Percentiles rank a stretch among this genome's conserved stretches.
These are phyloP conservation scores for Datisca glomerata DNA, from an alignment of 306 rosid genomes.

Conservation along the genomic window DNA sequence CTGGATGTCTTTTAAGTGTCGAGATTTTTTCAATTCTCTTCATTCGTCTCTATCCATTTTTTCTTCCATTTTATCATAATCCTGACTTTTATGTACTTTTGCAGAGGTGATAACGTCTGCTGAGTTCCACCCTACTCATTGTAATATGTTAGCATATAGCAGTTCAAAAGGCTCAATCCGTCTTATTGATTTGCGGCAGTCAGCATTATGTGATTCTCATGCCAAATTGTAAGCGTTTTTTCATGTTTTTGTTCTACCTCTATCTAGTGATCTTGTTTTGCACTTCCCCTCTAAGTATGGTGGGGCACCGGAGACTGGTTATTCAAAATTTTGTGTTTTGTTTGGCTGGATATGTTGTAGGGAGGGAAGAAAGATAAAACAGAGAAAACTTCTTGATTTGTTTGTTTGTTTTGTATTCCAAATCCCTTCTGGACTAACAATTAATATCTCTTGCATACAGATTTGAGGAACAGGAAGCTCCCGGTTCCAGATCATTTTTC, in stretches of 20 bases:
- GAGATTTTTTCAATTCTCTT: constrained; percentile 3
- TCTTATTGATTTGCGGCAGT: constrained; percentile 93
- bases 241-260: constrained; percentile 4
- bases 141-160: constrained; percentile 90
- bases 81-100: constrained; percentile 16
- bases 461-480: constrained; percentile 94
- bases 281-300: no score
- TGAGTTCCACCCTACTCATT: constrained; percentile 96
- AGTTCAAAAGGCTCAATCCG: constrained; percentile 98
- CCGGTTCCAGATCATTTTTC: constrained; percentile 93
- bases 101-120: constrained; percentile 99
- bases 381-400: neutral
- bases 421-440: constrained; percentile 11
- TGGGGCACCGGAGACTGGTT: neutral
- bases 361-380: neutral
- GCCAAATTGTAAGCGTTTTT: constrained; percentile 70
- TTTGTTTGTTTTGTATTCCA: neutral
- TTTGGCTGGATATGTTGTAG: neutral
- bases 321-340: neutral
- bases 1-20: no score
- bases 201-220: constrained; percentile 96
- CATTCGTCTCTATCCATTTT: no score
- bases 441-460: constrained; percentile 26
- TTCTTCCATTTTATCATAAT: no score
- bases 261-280: constrained; percentile 4